These are phyloP conservation scores for Erodium trifolium DNA, from an alignment of 441 rosid species.

Conservation along the genomic window DNA sequence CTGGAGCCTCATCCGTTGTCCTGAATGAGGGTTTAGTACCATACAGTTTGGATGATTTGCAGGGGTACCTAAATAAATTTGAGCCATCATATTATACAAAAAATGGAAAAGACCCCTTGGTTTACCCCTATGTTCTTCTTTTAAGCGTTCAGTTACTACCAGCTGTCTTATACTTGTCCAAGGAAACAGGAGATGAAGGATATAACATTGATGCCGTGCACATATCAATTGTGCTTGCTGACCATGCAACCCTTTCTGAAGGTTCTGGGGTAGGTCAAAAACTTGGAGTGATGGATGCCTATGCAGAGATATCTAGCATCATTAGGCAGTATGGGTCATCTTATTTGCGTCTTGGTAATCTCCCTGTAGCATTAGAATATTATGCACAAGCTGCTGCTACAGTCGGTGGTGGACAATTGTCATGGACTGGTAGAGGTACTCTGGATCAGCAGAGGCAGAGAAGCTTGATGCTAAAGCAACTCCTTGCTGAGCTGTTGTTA, in stretches of 20 bases:
- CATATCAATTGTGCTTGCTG: slow-evolving; percentile 67
- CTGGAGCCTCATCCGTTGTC: slow-evolving; percentile 52
- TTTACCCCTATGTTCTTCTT: slow-evolving; percentile 80
- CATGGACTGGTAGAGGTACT: slow-evolving; percentile 76
- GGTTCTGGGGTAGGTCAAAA: slow-evolving; percentile 55
- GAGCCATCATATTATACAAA: slow-evolving; percentile 91
- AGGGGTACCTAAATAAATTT: slow-evolving; percentile 82
- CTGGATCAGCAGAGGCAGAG: slow-evolving; percentile 86
- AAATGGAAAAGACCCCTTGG: slow-evolving; percentile 87
- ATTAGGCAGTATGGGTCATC: slow-evolving; percentile 84
- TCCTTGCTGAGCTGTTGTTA: slow-evolving; percentile 73
- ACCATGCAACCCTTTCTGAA: slow-evolving; percentile 69
- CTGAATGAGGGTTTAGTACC: slow-evolving; percentile 61
- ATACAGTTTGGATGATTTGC: slow-evolving; percentile 83
- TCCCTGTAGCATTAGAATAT: slow-evolving; percentile 73
- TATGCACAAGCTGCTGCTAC: slow-evolving; percentile 95
- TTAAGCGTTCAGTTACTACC: slow-evolving; percentile 78
- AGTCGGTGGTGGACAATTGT: slow-evolving; percentile 80
- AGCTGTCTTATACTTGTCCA: slow-evolving; percentile 65
- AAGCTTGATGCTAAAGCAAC: slow-evolving; percentile 79
- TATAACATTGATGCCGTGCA: slow-evolving; percentile 74
- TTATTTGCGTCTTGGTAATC: slow-evolving; percentile 60
- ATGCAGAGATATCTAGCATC: slow-evolving; percentile 80
- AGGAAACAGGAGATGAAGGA: slow-evolving; percentile 69
- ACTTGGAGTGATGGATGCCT: slow-evolving; percentile 72